phyloP scores from a whole-genome alignment of 1,139 yeast species.

The Geotrichum macrosporum region DNA sequence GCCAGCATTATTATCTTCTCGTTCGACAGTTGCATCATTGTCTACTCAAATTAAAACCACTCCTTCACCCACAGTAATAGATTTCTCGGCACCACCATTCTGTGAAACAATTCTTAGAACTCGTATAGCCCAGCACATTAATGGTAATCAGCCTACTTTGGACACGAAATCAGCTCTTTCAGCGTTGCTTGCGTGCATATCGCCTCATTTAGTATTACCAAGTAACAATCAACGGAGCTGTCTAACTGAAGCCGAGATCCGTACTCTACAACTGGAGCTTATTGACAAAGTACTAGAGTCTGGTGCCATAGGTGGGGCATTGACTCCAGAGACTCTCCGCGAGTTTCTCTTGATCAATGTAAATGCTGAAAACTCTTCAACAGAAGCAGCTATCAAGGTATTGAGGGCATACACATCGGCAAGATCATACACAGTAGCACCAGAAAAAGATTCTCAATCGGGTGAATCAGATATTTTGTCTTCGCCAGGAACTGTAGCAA shows the following conservation, averaged over 20 bases:
- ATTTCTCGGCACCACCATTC: slow-evolving; percentile 12
- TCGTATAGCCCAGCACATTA: slow-evolving; percentile 11
- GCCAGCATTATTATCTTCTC: no score
- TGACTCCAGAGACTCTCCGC: slow-evolving; percentile 6
- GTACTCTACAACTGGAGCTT: background rate
- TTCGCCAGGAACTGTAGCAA: no score
- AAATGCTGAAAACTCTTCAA: background rate
- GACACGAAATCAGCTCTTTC: slow-evolving; percentile 2
- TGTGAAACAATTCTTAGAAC: slow-evolving; percentile 3
- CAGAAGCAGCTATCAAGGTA: slow-evolving; percentile 6
- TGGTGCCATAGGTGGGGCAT: no score
- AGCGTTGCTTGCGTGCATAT: slow-evolving; percentile 8
- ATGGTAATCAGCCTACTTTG: background rate
- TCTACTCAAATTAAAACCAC: no score
- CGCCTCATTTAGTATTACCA: slow-evolving; percentile 1
- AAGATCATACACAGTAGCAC: no score
- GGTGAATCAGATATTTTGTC: no score
- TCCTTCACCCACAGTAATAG: no score
- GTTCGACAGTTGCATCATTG: no score
- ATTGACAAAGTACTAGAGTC: slow-evolving; percentile 1
- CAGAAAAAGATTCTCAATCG: no score
- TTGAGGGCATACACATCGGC: slow-evolving; percentile 9
- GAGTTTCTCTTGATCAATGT: slow-evolving; percentile 1
- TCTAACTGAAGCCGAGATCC: slow-evolving; percentile 1
- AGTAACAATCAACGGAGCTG: no score